Evolutionary conservation across 2,329 filamentous ascomycete genomes (phyloP).

Genomic region (Aspergillaceae sp.): DNA sequence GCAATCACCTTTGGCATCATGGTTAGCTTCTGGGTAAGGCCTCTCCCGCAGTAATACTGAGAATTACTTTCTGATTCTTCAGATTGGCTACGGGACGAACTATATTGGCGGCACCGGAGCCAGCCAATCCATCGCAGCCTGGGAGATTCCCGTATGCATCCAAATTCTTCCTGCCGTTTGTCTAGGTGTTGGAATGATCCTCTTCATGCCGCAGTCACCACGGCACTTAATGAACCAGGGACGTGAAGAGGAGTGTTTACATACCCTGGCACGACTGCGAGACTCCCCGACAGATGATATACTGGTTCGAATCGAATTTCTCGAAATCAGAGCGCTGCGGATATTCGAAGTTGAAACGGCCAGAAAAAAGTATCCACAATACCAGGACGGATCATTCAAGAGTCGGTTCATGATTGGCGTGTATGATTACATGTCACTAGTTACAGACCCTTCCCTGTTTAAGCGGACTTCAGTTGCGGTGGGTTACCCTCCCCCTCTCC

Average conservation of each 20-base stretch:
- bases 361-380: constrained; percentile 57
- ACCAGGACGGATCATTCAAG: constrained; percentile 52
- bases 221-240: constrained; percentile 63
- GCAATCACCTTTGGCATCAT: constrained; percentile 39
- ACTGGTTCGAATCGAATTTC: constrained; percentile 63
- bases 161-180: constrained; percentile 60
- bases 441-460: constrained; percentile 28
- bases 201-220: constrained; percentile 71
- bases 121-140: constrained; percentile 58
- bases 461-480: constrained; percentile 27
- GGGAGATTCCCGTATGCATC: constrained; percentile 64
- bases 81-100: constrained; percentile 43
- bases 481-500: constrained; percentile 30
- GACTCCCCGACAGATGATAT: constrained; percentile 55
- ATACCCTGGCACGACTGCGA: constrained; percentile 57
- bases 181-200: constrained; percentile 57
- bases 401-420: constrained; percentile 59
- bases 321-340: constrained; percentile 69
- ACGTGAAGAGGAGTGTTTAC: constrained; percentile 58
- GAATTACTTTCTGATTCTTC: constrained; percentile 5
- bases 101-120: constrained; percentile 56
- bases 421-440: constrained; percentile 21
- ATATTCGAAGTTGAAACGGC: constrained; percentile 64
- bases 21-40: constrained; percentile 33
- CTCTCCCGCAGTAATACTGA: neutral